phyloP scores from a whole-genome alignment of 176 grass and related monocot species.

The Ananas comosus region DNA sequence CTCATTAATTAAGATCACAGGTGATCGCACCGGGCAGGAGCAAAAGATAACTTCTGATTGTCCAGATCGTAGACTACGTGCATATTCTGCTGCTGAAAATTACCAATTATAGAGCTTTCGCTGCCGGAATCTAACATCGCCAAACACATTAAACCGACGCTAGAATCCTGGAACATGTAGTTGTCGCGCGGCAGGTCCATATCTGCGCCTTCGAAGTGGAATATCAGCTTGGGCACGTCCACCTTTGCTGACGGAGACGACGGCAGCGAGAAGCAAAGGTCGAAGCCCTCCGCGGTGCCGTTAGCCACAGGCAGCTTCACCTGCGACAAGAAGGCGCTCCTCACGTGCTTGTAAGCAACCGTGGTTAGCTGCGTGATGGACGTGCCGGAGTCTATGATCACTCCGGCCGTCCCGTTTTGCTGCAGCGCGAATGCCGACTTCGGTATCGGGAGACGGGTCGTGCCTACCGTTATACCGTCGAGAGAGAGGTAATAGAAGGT shows the following conservation, averaged over 20 bases:
- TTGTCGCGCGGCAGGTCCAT: background rate
- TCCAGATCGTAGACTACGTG: conserved; percentile 56
- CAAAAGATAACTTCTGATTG: conserved; percentile 35
- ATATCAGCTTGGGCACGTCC: background rate
- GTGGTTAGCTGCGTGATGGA: conserved; percentile 34
- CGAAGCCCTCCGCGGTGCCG: background rate
- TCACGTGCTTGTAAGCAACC: conserved; percentile 13
- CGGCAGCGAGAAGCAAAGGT: conserved; percentile 7
- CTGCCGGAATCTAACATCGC: conserved; percentile 1
- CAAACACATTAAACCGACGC: conserved; percentile 24
- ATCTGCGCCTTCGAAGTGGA: background rate
- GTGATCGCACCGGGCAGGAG: conserved; percentile 26
- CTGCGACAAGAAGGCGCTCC: conserved; percentile 24
- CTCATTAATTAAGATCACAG: background rate
- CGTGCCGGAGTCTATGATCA: conserved; percentile 62
- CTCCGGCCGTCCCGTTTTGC: background rate
- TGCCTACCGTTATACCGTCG: conserved; percentile 27
- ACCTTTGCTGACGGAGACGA: background rate
- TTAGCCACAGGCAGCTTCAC: conserved; percentile 15
- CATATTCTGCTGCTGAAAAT: conserved; percentile 55
- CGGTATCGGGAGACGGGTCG: background rate
- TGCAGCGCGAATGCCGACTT: background rate
- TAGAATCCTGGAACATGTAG: background rate
- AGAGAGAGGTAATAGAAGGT: conserved; percentile 39
- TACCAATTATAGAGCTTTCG: conserved; percentile 31